Percentiles rank a stretch among this genome's conserved stretches.
Evolutionary conservation across 139 green algal species (phyloP).

Genomic region (Chlorella sp.): DNA sequence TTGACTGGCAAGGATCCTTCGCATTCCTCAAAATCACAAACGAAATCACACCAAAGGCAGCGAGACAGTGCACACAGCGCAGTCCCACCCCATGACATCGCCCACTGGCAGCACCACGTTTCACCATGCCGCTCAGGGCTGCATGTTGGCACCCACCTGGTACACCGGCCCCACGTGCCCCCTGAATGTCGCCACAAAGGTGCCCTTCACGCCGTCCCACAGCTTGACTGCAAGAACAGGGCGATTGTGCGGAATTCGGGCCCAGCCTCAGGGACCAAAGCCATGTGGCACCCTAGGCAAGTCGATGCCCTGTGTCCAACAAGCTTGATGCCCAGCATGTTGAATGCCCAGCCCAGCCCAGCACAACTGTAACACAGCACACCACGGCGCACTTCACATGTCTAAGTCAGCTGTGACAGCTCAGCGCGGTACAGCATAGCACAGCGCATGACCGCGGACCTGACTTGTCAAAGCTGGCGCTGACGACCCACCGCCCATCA

Average conservation of each 20-base stretch:
- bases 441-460: not conserved
- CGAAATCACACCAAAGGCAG: not conserved
- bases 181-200: constrained; percentile 90
- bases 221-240: constrained; percentile 80
- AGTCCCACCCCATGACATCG: not conserved
- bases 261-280: not conserved
- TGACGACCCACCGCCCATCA: constrained; percentile 92
- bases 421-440: too few relatives aligned
- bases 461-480: constrained; percentile 96
- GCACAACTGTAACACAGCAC: not conserved
- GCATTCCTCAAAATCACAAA: not conserved
- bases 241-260: not conserved
- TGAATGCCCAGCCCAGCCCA: not conserved
- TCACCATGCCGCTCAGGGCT: not conserved
- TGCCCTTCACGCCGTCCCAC: constrained; percentile 93
- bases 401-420: too few relatives aligned
- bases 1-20: not conserved
- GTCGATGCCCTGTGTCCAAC: too few relatives aligned
- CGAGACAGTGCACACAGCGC: too few relatives aligned
- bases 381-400: too few relatives aligned
- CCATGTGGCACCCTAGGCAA: not conserved
- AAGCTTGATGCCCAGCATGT: too few relatives aligned
- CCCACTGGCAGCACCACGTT: too few relatives aligned
- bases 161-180: constrained; percentile 98
- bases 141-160: constrained; percentile 60